Percentiles rank a stretch among this genome's conserved stretches.
Conservation (phyloP, 2,329 filamentous ascomycete genomes). For the Penicillium sumatraense region DNA sequence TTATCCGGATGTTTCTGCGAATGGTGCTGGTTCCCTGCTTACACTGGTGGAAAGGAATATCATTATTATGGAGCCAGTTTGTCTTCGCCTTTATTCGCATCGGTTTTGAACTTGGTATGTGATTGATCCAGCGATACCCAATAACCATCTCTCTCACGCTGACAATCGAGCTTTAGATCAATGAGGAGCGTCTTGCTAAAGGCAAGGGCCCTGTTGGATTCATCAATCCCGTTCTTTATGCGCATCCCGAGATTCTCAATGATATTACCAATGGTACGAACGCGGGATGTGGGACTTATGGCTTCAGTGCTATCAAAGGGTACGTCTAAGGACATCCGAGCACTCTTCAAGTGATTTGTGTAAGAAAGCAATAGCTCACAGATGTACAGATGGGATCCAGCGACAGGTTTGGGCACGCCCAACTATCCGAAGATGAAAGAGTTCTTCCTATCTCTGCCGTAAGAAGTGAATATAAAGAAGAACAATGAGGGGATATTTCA, state of each 20-base stretch:
- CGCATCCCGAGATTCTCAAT: constrained; percentile 38
- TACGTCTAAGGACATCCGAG: constrained; percentile 2
- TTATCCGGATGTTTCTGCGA: constrained; percentile 56
- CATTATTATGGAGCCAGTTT: constrained; percentile 35
- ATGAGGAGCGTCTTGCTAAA: constrained; percentile 53
- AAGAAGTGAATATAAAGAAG: too few relatives aligned
- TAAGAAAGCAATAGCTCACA: background rate
- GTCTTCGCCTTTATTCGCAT: constrained; percentile 35
- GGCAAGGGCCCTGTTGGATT: constrained; percentile 58
- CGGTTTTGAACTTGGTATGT: constrained; percentile 35
- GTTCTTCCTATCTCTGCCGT: constrained; percentile 32
- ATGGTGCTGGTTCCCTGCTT: constrained; percentile 42
- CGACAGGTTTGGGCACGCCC: constrained; percentile 37
- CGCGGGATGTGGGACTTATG: constrained; percentile 32
- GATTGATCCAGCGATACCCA: background rate
- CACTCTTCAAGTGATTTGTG: background rate
- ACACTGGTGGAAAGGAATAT: constrained; percentile 18
- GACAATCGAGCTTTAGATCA: constrained; percentile 36
- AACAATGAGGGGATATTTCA: too few relatives aligned
- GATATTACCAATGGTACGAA: constrained; percentile 49
- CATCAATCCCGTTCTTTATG: constrained; percentile 53
- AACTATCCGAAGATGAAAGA: constrained; percentile 37
- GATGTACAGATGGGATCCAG: constrained; percentile 33
- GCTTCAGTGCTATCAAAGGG: constrained; percentile 32
- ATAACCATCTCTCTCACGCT: background rate